Base-by-base conservation (phyloP, 257 asterid genomes). In the Sherardia arvensis region DNA sequence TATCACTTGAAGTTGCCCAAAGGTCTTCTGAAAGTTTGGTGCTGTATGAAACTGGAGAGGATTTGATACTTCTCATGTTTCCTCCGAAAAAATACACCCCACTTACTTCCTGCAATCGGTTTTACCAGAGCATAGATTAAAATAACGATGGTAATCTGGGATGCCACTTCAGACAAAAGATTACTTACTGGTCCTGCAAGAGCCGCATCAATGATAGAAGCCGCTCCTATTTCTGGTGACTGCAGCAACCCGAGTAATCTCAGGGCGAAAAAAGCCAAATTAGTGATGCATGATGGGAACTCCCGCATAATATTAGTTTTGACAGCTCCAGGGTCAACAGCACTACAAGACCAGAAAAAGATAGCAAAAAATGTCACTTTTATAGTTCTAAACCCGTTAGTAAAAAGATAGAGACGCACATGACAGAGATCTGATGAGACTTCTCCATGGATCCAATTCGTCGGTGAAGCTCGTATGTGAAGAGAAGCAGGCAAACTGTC, bases 31-130 rank as follows among this genome's bases (percentile, higher is more conserved):
- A 85, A 43, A 91, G 86, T 65, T 73, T 70, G 60, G 65, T 36
- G 54, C 81, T 74, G 53, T 81, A 86, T 20, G 98, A 91, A 67
- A 88, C 80, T 0, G 66, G 43, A 8, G 94, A 91, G 59, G 98
- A 91, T 47, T 71, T 77, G 60, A 84, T 59, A 40, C 74, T 81
- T 75, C 78, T 71, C 29, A 86, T 86, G 18, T 86, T 80, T 71
- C 95, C 98, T 69, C 98, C 95, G 12, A 88, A 88, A 59, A 84
- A 88, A 77, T 83, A 86, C n/a, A 78, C 96, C 38, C 93, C 97
- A 8, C 95, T 85, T 62, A 77, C 79, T 73, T 84, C 95, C 96
- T 90, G 85, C 27, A 66, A 73, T 18, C 53, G 29, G 38, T 21
- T n/a, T n/a, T 4, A 54, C 62, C 33, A 17, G n/a, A n/a, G 4